These are phyloP conservation scores for Pichia phayaonensis DNA, from an alignment of 805 yeast genomes.

Conservation along the genomic window DNA sequence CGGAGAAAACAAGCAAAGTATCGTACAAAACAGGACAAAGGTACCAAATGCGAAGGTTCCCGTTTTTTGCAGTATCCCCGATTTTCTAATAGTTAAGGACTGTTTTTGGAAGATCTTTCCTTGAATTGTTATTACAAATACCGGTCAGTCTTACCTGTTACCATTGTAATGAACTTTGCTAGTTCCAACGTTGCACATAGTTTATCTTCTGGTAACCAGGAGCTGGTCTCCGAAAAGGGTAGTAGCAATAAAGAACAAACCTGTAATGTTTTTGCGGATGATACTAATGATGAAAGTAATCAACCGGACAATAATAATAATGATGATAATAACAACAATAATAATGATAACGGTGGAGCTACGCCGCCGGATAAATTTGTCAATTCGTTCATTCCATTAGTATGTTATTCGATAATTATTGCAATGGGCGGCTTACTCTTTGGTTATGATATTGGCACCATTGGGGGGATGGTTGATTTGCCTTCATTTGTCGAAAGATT, in stretches of 20 bases:
- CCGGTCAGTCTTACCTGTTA: background rate
- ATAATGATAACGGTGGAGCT: background rate
- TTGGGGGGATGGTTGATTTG: conserved; percentile 29
- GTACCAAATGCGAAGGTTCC: no score
- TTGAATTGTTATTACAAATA: no score
- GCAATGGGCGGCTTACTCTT: conserved; percentile 28
- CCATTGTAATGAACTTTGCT: background rate
- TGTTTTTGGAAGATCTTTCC: background rate
- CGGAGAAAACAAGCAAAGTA: no score
- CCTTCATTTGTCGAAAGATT: conserved; percentile 20
- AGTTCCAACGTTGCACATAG: background rate
- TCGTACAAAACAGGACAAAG: no score
- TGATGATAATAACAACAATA: no score
- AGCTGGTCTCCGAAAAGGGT: background rate
- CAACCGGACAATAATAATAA: background rate
- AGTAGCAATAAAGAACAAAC: background rate
- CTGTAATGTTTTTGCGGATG: background rate
- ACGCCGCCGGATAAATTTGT: background rate
- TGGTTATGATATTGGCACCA: conserved; percentile 32
- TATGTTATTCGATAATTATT: conserved; percentile 20
- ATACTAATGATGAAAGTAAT: background rate
- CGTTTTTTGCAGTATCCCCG: no score
- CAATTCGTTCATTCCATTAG: conserved; percentile 16
- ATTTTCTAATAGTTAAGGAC: no score
- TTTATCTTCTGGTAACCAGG: background rate